Percentiles rank a stretch among this genome's conserved stretches.
These are phyloP conservation scores for Lentinus brumalis DNA, from an alignment of 768 basidiomycete species.

Conservation along the genomic window DNA sequence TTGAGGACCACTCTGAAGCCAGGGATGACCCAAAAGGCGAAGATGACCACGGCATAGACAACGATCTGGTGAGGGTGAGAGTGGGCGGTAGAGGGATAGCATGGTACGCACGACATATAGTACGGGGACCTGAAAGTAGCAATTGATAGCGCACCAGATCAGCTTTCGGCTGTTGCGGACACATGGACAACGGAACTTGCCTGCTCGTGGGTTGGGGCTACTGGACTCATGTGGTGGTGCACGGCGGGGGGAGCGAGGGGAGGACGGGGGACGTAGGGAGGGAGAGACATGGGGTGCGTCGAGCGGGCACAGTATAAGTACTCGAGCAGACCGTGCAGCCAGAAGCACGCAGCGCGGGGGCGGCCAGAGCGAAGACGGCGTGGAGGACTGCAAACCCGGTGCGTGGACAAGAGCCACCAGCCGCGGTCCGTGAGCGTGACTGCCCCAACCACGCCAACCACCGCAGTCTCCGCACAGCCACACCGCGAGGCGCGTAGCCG, in stretches of 20 bases:
- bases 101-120: slow-evolving; percentile 67
- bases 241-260: slow-evolving; percentile 31
- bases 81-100: not conserved
- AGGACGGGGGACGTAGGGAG: slow-evolving; percentile 36
- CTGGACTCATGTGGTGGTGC: slow-evolving; percentile 39
- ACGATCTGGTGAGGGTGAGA: slow-evolving; percentile 54
- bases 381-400: not conserved
- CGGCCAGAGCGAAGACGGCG: slow-evolving; percentile 5
- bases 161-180: slow-evolving; percentile 26
- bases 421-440: not conserved
- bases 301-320: slow-evolving; percentile 20
- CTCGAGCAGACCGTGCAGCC: slow-evolving; percentile 5
- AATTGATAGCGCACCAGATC: slow-evolving; percentile 3
- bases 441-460: not conserved
- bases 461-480: not conserved
- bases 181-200: slow-evolving; percentile 38
- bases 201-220: slow-evolving; percentile 73
- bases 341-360: slow-evolving; percentile 9
- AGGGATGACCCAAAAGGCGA: slow-evolving; percentile 88
- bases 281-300: slow-evolving; percentile 29
- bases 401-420: not conserved
- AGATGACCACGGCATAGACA: slow-evolving; percentile 83
- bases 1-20: slow-evolving; percentile 76
- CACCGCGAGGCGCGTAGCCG: slow-evolving; percentile 16
- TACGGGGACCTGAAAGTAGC: slow-evolving; percentile 58